Evolutionary conservation across 1,284 basidiomycete genomes (phyloP).

Genomic region (Boletellus dicymbophilus): DNA sequence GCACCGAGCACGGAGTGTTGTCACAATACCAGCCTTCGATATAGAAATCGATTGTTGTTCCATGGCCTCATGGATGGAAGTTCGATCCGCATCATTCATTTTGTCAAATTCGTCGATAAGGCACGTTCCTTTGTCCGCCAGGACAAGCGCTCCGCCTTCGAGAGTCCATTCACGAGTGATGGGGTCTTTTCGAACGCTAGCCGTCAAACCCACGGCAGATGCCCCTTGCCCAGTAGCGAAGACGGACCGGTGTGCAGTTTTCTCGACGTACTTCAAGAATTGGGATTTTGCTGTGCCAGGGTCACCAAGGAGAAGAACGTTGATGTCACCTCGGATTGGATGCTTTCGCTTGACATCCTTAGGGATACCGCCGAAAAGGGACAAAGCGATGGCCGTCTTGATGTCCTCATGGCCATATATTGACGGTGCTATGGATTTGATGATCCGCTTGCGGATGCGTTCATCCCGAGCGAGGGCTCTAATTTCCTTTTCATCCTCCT

Average conservation of each 20-base stretch:
- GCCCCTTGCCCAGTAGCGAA: conserved; percentile 99
- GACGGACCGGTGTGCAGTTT: conserved; percentile 97
- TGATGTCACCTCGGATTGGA: conserved; percentile 97
- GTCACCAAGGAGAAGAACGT: conserved; percentile 93
- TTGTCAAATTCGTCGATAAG: conserved; percentile 99
- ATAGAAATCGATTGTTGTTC: conserved; percentile 99
- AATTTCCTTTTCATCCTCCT: conserved; percentile 95
- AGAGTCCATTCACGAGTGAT: conserved; percentile 98
- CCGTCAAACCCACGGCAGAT: conserved; percentile 97
- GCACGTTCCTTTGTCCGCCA: conserved; percentile 99
- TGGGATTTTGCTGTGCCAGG: conserved; percentile 99
- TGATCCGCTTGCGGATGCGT: conserved; percentile 93
- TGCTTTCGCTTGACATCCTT: conserved; percentile 98
- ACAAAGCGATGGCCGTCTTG: conserved; percentile 96
- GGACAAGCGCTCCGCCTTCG: conserved; percentile 95
- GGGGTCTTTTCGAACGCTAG: conserved; percentile 97
- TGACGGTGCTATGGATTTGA: conserved; percentile 98
- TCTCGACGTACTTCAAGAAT: conserved; percentile 99
- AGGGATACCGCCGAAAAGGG: conserved; percentile 90
- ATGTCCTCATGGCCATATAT: conserved; percentile 99
- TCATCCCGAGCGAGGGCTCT: conserved; percentile 86
- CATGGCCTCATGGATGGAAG: conserved; percentile 99
- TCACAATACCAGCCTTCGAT: conserved; percentile 98
- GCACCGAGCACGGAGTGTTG: conserved; percentile 94
- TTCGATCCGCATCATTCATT: conserved; percentile 98